Conservation (phyloP, 208 protist genomes). For the Crithidia bombi region DNA sequence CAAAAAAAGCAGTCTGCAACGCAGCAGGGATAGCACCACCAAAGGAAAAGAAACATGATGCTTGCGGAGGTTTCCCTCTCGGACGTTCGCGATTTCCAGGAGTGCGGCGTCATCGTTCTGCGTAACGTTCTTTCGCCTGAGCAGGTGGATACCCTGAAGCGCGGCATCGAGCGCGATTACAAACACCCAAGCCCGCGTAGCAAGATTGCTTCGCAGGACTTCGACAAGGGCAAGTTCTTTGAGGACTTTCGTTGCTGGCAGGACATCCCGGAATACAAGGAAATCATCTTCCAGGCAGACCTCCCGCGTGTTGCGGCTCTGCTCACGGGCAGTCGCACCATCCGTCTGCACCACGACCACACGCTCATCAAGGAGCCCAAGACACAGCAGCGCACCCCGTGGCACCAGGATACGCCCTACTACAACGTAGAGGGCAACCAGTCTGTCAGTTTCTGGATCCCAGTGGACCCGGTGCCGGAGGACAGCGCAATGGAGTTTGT, state of each 20-base stretch:
- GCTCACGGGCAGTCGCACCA: constrained; percentile 37
- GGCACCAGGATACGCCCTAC: constrained; percentile 59
- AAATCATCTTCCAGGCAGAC: constrained; percentile 43
- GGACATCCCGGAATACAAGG: constrained; percentile 47
- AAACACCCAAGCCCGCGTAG: constrained; percentile 29
- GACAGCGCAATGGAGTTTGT: constrained; percentile 58
- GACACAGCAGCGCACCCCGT: constrained; percentile 45
- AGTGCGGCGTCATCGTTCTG: constrained; percentile 26
- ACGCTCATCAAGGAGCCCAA: constrained; percentile 54
- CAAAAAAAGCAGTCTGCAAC: too few species aligned
- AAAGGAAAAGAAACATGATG: constrained; percentile 24
- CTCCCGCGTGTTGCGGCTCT: constrained; percentile 34
- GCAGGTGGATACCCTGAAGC: constrained; percentile 37
- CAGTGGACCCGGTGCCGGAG: constrained; percentile 39
- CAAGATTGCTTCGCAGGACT: constrained; percentile 46
- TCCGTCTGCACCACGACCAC: constrained; percentile 52
- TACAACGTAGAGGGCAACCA: constrained; percentile 62
- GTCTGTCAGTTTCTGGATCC: constrained; percentile 57
- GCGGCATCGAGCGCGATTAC: constrained; percentile 41
- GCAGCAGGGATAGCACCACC: not conserved
- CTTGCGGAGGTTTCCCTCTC: constrained; percentile 4
- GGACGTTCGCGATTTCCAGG: constrained; percentile 26
- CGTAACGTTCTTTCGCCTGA: constrained; percentile 23
- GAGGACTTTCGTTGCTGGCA: constrained; percentile 60
- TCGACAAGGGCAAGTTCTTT: constrained; percentile 52